Base-by-base conservation (phyloP, 805 yeast species). In the Hanseniaspora taiwanica region DNA sequence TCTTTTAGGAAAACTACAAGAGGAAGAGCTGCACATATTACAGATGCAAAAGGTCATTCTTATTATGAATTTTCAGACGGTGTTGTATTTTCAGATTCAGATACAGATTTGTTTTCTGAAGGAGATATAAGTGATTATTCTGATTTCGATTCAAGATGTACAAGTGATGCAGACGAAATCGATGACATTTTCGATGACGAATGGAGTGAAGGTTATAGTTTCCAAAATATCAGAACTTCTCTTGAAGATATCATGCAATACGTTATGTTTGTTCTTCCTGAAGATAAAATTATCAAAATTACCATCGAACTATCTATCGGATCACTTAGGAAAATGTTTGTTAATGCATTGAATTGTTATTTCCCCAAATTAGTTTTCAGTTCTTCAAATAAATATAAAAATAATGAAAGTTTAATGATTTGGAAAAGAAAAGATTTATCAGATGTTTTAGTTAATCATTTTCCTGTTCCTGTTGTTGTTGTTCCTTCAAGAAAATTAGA, bases 251-350 rank as follows among this genome's bases (percentile, higher is more conserved):
- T 58, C 4, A 46, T 47, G 32, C 46, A 45, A 14, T 53, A 51
- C 44, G 51, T 51, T 18, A 42, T 46, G 7, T 40, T 51, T 7
- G 18, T 55, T 3, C 24, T 45, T 35, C 49, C 52, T 35, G 19
- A 43, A 39, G 39, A 52, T 19, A 51, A 49, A 27, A 42, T 51
- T 6, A 46, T 59, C n/a, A 59, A 58, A 38, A 40, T 58, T 12
- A 56, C 62, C 3, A 54, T 58, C 17, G 64, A 58, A 36, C 46
- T 58, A n/a, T 51, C 51, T 2, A 37, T 59, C 12, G 63, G 59
- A 9, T 48, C 46, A 27, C 52, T 56, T 1, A 44, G 44, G 21
- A 44, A 51, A 35, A 42, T 51, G 5, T 36, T 58, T 16, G 32
- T 48, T 16, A 59, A 58, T 35, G 56, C 60, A 32, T 46, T 52